Evolutionary conservation across 148 eudicot genomes (phyloP), one percentile per base, ranked within the genome.

Genomic region (Fallopia convolvulus): DNA sequence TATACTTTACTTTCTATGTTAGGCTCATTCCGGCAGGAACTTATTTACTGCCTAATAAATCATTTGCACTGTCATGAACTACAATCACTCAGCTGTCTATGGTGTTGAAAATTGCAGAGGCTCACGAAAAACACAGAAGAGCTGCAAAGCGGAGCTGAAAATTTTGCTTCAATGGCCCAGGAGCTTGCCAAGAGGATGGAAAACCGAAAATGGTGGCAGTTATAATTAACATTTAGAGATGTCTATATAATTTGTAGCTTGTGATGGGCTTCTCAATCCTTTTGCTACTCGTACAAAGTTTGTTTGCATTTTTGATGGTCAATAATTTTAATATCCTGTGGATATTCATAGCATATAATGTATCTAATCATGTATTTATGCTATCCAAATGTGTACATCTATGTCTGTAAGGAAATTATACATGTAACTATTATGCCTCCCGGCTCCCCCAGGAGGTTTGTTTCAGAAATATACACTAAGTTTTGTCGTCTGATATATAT

Each of bases 161-260:
- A 89, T 87, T 95, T 95, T 78, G 87, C 99, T 47, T 82, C 87
- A 14, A 21, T 95, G 89, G 99, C 99, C 13, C 79, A 81, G 61
- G 91, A 95, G 84, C 90, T 95, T 70, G 99, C 86, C 66, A 91
- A 87, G 85, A 56, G 71, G 81, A 91, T 91, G 94, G 94, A 95
- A 79, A 88, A 86, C 78, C 94, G 97, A 7, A 95, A 91, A 79
- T 92, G 97, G 97, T 95, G 99, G 99, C 81, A 91, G 42, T 49
- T 90, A 75, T 93, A 77, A 93, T 21, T 9, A 33, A 73, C 75
- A 68, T 65, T 5, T 12, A 12, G 21, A 58, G 65, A 58, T 20
- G 21, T 58, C 8, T 68, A n/a, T 36, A 36, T 66, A 12, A 68
- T 66, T 66, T 61, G 11, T 61, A 61, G 36, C 39, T 23, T 61